These are phyloP conservation scores for Polysphondylium violaceum DNA, from an alignment of 78 protist genomes.

Conservation along the genomic window DNA sequence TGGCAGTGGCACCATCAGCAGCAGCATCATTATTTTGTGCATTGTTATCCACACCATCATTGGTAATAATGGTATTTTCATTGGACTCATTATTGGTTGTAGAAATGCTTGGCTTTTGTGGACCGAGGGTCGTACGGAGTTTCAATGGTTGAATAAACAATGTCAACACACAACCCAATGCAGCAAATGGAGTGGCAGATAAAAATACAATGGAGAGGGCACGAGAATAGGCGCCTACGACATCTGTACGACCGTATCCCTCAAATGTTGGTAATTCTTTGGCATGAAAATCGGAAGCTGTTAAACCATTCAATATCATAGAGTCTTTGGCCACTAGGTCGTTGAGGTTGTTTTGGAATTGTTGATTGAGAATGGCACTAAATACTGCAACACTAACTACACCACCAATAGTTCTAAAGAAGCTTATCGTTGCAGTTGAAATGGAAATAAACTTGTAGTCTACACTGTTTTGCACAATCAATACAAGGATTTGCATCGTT, in stretches of 20 bases:
- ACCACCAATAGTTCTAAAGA: constrained; percentile 83
- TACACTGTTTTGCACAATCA: constrained; percentile 73
- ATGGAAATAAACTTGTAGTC: constrained; percentile 36
- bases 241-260: not conserved
- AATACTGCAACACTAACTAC: constrained; percentile 74
- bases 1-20: not conserved
- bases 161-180: constrained; percentile 27
- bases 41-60: not conserved
- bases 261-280: not conserved
- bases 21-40: not conserved
- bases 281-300: constrained; percentile 1
- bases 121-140: constrained; percentile 33
- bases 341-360: constrained; percentile 13
- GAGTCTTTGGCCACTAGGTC: not conserved
- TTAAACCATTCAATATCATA: not conserved
- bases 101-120: not conserved
- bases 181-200: constrained; percentile 56
- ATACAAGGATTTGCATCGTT: constrained; percentile 71
- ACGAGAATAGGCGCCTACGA: constrained; percentile 14
- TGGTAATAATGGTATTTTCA: not conserved
- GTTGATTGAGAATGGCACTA: constrained; percentile 51
- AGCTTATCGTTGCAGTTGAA: constrained; percentile 65
- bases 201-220: constrained; percentile 55
- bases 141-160: constrained; percentile 30
- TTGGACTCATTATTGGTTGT: not conserved